Conservation (phyloP, 495 filamentous ascomycete genomes). For the Aspergillus olivimuriae region DNA sequence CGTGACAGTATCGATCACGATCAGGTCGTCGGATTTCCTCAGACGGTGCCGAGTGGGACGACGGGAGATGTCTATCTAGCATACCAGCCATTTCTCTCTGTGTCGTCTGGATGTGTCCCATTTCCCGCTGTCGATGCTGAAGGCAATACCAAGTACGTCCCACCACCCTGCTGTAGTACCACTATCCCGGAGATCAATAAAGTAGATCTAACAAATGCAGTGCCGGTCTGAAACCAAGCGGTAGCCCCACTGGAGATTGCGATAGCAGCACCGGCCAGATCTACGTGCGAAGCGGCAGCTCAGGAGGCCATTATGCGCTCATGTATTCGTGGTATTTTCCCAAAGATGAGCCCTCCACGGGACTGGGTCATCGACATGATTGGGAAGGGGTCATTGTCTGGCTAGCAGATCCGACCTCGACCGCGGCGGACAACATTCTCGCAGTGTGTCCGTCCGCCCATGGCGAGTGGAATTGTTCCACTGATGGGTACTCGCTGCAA, state of each 20-base stretch:
- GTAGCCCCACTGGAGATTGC: conserved; percentile 34
- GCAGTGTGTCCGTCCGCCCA: conserved; percentile 48
- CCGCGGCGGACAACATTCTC: conserved; percentile 35
- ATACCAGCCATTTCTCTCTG: conserved; percentile 45
- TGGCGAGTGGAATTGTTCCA: conserved; percentile 44
- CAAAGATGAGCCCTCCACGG: conserved; percentile 37
- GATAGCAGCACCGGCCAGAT: conserved; percentile 42
- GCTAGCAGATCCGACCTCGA: conserved; percentile 28
- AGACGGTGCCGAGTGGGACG: conserved; percentile 40
- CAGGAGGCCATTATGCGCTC: conserved; percentile 33
- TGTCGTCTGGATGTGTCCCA: conserved; percentile 48
- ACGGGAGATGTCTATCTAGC: conserved; percentile 38
- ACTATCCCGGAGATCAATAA: neutral
- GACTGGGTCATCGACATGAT: conserved; percentile 44
- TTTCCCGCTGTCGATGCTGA: conserved; percentile 46
- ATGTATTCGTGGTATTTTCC: conserved; percentile 52
- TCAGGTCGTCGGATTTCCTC: conserved; percentile 38
- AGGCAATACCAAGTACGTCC: conserved; percentile 43
- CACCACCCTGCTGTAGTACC: neutral
- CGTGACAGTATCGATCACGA: conserved; percentile 37
- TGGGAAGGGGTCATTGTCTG: conserved; percentile 49
- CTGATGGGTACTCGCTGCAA: conserved; percentile 28
- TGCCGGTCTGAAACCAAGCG: conserved; percentile 35
- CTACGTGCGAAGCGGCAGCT: conserved; percentile 39
- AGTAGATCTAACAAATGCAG: conserved; percentile 9